Evolutionary conservation across 495 filamentous ascomycete genomes (phyloP).

Genomic region (Trichoderma reesei): DNA sequence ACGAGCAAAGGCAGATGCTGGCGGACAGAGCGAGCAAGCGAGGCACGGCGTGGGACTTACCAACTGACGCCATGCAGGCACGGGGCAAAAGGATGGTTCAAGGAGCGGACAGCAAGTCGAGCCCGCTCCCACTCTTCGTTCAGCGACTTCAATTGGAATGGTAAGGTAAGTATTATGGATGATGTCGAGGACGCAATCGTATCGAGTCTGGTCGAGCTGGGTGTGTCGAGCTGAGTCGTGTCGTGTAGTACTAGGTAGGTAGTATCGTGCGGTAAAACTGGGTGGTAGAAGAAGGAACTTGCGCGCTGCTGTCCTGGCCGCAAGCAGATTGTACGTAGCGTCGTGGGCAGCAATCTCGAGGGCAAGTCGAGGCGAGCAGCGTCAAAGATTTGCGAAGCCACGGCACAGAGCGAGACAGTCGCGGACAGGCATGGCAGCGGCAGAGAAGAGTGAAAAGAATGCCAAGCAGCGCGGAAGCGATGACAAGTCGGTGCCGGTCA

Average conservation of each 20-base stretch:
- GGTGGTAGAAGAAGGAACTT: too few species aligned
- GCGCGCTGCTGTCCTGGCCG: too few species aligned
- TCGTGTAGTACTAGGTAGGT: neutral
- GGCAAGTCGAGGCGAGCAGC: neutral
- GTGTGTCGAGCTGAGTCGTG: neutral
- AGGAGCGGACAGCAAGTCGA: neutral
- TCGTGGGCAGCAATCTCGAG: neutral
- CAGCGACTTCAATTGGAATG: neutral
- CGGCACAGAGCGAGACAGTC: neutral
- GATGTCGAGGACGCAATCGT: too few species aligned
- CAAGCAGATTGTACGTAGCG: too few species aligned
- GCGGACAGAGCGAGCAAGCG: neutral
- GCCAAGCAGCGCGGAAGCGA: neutral
- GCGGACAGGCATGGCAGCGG: slow-evolving; percentile 6
- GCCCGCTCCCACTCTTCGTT: slow-evolving; percentile 5
- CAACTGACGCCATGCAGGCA: slow-evolving; percentile 4
- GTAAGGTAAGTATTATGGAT: too few species aligned
- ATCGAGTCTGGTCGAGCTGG: neutral
- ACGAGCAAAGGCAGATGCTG: neutral
- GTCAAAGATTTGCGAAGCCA: neutral
- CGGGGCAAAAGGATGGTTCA: neutral
- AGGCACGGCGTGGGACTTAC: slow-evolving; percentile 1
- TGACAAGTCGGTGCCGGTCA: neutral
- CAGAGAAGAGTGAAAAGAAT: neutral
- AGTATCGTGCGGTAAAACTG: neutral